phyloP scores from a whole-genome alignment of 2,329 filamentous ascomycete genomes.

The Elsinoe necatrix region DNA sequence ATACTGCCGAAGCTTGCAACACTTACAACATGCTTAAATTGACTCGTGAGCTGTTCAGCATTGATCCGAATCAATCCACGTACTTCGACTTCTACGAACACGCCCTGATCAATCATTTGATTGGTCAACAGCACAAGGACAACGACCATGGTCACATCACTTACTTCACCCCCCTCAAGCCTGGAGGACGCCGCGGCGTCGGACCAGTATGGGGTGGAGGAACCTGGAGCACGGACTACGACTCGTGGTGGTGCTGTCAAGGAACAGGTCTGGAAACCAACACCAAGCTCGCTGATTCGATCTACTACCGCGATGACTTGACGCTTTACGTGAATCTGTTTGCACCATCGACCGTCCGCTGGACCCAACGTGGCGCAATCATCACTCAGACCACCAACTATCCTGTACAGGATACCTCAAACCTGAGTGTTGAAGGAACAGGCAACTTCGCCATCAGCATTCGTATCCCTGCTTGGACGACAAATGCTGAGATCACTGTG shows the following conservation, averaged over 20 bases:
- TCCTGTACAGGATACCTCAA: conserved; percentile 36
- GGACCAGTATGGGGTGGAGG: conserved; percentile 48
- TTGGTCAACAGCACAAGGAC: conserved; percentile 42
- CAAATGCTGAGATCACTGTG: conserved; percentile 33
- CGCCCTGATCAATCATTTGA: conserved; percentile 43
- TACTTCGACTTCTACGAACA: conserved; percentile 50
- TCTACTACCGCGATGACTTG: conserved; percentile 40
- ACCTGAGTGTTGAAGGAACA: conserved; percentile 31
- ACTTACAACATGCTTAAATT: conserved; percentile 52
- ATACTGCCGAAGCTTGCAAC: conserved; percentile 47
- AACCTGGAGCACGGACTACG: conserved; percentile 47
- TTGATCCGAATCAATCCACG: conserved; percentile 33
- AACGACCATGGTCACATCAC: conserved; percentile 43
- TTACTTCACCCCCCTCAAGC: conserved; percentile 45
- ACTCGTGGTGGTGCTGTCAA: conserved; percentile 49
- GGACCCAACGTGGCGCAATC: conserved; percentile 35
- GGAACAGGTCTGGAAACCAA: conserved; percentile 46
- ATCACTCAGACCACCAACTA: conserved; percentile 39
- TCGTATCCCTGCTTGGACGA: conserved; percentile 43
- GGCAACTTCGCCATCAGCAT: conserved; percentile 33
- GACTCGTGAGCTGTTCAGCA: conserved; percentile 43
- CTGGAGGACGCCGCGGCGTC: conserved; percentile 41
- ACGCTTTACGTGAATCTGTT: conserved; percentile 45
- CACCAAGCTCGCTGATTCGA: conserved; percentile 46
- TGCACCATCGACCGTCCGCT: conserved; percentile 39